A percentile compares a stretch with the other conserved stretches of the same genome.
Conservation (phyloP, 192 early-diverging fungal genomes). For the Dimargaris xerosporica region DNA sequence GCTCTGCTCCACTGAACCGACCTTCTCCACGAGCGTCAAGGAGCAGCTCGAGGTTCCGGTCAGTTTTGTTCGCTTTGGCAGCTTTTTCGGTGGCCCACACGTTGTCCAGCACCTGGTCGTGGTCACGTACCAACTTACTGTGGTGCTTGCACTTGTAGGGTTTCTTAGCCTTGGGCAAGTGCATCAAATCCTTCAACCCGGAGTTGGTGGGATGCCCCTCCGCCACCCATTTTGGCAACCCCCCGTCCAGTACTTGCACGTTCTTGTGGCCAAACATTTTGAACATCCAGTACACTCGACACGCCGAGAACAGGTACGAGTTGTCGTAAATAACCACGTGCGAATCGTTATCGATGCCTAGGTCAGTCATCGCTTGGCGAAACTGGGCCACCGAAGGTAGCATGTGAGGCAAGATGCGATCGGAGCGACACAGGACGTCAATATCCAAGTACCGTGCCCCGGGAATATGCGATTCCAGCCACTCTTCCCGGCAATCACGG, state of each 20-base stretch:
- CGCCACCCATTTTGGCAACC: slow-evolving; percentile 61
- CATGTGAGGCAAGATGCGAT: slow-evolving; percentile 77
- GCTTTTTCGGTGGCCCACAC: slow-evolving; percentile 24
- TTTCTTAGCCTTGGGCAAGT: slow-evolving; percentile 11
- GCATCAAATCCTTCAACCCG: background rate
- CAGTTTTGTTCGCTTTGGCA: slow-evolving; percentile 5
- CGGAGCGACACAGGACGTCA: slow-evolving; percentile 51
- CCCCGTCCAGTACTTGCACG: slow-evolving; percentile 80
- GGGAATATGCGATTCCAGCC: slow-evolving; percentile 36
- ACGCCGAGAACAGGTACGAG: slow-evolving; percentile 60
- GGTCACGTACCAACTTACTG: slow-evolving; percentile 33
- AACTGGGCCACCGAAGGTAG: slow-evolving; percentile 61
- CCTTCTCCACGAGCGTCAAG: slow-evolving; percentile 53
- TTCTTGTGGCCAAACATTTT: slow-evolving; percentile 78
- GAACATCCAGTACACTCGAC: slow-evolving; percentile 89
- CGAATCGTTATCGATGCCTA: slow-evolving; percentile 66
- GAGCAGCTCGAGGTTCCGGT: slow-evolving; percentile 27
- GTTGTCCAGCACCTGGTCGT: slow-evolving; percentile 38
- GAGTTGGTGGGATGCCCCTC: slow-evolving; percentile 27
- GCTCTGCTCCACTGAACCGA: slow-evolving; percentile 39
- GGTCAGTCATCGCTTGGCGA: slow-evolving; percentile 40
- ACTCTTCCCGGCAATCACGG: slow-evolving; percentile 56
- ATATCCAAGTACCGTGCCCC: slow-evolving; percentile 82
- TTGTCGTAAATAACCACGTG: slow-evolving; percentile 88
- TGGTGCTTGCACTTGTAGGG: slow-evolving; percentile 17